Evolutionary conservation across 768 basidiomycete species (phyloP).

Genomic region (Tricholoma matsutake): DNA sequence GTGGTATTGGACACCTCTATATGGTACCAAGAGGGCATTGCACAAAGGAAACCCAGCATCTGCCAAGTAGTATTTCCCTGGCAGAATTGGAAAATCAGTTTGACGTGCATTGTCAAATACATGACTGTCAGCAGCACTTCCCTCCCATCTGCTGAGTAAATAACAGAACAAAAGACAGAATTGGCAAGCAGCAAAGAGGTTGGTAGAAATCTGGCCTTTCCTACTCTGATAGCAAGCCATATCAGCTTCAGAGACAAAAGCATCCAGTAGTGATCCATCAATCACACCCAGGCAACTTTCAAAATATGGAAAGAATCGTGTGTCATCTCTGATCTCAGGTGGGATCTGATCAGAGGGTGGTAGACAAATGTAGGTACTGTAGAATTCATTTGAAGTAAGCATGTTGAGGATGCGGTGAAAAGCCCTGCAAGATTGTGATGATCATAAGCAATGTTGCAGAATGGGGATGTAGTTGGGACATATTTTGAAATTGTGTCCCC

Average conservation of each 20-base stretch:
- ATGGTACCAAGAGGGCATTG: conserved; percentile 35
- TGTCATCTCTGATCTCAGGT: conserved; percentile 22
- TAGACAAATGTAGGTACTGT: conserved; percentile 2
- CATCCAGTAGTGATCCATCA: conserved; percentile 32
- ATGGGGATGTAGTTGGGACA: background rate
- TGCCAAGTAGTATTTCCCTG: conserved; percentile 32
- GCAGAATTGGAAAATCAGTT: conserved; percentile 27
- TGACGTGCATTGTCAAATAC: conserved; percentile 29
- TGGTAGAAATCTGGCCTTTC: conserved; percentile 36
- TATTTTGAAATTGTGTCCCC: conserved; percentile 37
- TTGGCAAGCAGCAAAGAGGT: conserved; percentile 31
- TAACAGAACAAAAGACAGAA: conserved; percentile 36
- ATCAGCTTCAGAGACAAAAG: conserved; percentile 13
- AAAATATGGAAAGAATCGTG: conserved; percentile 34
- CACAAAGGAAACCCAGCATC: conserved; percentile 35
- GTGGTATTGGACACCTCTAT: conserved; percentile 34
- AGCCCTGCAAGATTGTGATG: conserved; percentile 10
- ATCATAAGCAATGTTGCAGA: too few relatives aligned
- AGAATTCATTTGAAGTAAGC: conserved; percentile 7
- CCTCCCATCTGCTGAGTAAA: conserved; percentile 39
- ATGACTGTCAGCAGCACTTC: conserved; percentile 31
- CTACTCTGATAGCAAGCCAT: conserved; percentile 15
- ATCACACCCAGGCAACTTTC: conserved; percentile 26
- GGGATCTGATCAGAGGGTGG: conserved; percentile 15
- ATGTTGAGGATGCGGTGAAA: conserved; percentile 20